Base-by-base conservation (phyloP, 139 green algal genomes). In the Zygnema cylindricum region DNA sequence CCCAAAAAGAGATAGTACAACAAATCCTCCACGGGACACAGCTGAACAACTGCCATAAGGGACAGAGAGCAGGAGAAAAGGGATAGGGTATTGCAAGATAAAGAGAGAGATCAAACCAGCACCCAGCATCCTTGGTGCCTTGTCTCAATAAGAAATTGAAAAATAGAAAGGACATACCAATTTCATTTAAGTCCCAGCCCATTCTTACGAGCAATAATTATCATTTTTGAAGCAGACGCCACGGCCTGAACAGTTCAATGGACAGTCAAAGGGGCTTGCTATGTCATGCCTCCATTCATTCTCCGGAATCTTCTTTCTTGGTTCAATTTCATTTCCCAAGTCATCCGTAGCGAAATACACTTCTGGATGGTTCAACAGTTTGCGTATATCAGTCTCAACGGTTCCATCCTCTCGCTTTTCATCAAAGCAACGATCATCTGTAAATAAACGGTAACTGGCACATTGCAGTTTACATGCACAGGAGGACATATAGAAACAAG, bases 401-500 rank as follows among this genome's bases (percentile, higher is more conserved):
- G 57, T 73, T 73, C 57, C 57, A 30, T 73, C 30, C 30, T 25
- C 30, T 30, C 57, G 25, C 30, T 30, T 25, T 30, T 73, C 57
- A 30, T 73, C 57, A n/a, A n/a, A n/a, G n/a, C n/a, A n/a, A n/a
- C n/a, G n/a, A n/a, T n/a, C n/a, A n/a, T n/a, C n/a, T n/a, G n/a
- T n/a, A n/a, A n/a, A n/a, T n/a, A n/a, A n/a, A n/a, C n/a, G n/a
- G n/a, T n/a, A n/a, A n/a, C n/a, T n/a, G n/a, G n/a, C n/a, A n/a
- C 77, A 85, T 32, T 85, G 32, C 35, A 85, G 41, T 0, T 25
- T 55, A 77, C 77, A 85, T 22, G 40, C 35, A 36, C 77, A 85
- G 2, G 77, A 85, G 3, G 77, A 76, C 11, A 32, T 49, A 16
- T 43, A 2, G 33, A 38, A 22, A 7, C 77, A 85, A 35, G 77